These are phyloP conservation scores for Austroboletus niveus DNA, from an alignment of 1,284 basidiomycete genomes.

Conservation along the genomic window DNA sequence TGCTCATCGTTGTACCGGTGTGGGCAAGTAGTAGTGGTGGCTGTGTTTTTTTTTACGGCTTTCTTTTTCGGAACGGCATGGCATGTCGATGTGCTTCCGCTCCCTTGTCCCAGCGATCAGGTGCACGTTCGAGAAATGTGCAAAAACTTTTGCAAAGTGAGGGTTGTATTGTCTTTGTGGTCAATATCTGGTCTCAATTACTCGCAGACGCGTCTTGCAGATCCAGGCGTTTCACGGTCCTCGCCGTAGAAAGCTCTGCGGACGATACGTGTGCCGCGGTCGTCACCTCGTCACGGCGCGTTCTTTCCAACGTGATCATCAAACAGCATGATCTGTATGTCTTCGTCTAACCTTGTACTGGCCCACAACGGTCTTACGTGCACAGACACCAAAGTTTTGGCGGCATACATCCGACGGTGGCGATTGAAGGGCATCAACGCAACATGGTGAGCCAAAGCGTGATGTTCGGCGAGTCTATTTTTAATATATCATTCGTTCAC, in stretches of 20 bases:
- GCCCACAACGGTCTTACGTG: neutral
- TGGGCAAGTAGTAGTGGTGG: too few relatives aligned
- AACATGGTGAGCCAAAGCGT: constrained; percentile 49
- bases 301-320: constrained; percentile 81
- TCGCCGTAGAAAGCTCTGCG: constrained; percentile 83
- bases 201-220: neutral
- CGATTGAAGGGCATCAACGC: constrained; percentile 71
- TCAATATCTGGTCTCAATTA: neutral
- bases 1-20: too few relatives aligned
- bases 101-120: too few relatives aligned
- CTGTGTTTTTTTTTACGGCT: too few relatives aligned
- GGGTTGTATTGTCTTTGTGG: neutral
- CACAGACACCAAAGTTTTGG: constrained; percentile 65
- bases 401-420: constrained; percentile 82
- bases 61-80: too few relatives aligned
- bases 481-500: neutral
- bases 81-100: too few relatives aligned
- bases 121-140: neutral
- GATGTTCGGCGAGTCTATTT: rapidly evolving
- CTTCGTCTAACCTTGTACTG: neutral
- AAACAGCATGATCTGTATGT: constrained; percentile 69
- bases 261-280: constrained; percentile 90
- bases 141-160: neutral
- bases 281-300: constrained; percentile 62
- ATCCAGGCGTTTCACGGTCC: constrained; percentile 54